These are phyloP conservation scores for Angomonas deanei DNA, from an alignment of 208 protist genomes.

Conservation along the genomic window DNA sequence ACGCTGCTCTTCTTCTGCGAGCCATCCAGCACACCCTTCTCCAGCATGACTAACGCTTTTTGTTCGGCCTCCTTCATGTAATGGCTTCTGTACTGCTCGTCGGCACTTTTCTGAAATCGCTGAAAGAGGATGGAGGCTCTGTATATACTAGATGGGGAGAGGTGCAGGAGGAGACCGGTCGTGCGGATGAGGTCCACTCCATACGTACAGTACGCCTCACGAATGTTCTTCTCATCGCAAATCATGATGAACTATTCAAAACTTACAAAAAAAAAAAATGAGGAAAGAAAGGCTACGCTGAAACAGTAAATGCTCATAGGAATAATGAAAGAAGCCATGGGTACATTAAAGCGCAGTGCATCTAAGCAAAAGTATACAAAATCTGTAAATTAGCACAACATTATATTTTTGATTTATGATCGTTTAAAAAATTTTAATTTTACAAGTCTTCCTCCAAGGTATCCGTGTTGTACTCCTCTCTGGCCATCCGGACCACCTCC, in stretches of 20 bases:
- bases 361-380: background rate
- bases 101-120: constrained; percentile 51
- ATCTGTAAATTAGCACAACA: background rate
- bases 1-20: background rate
- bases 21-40: background rate
- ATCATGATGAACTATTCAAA: background rate
- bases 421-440: background rate
- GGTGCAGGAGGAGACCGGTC: constrained; percentile 44
- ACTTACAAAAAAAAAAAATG: constrained; percentile 2
- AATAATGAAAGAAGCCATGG: background rate
- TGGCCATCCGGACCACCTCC: constrained; percentile 7
- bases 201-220: constrained; percentile 25
- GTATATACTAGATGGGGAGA: constrained; percentile 63
- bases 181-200: constrained; percentile 78
- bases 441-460: constrained; percentile 11
- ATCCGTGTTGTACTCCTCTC: background rate
- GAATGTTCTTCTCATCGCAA: background rate
- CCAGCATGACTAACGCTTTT: background rate
- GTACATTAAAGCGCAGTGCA: background rate
- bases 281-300: background rate
- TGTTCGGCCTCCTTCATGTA: constrained; percentile 11
- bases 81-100: constrained; percentile 25
- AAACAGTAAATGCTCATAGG: background rate
- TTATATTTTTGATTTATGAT: background rate
- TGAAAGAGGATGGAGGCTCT: constrained; percentile 71